phyloP scores from a whole-genome alignment of 202 grass and related monocot genomes.

The Tripidium arundinaceum region DNA sequence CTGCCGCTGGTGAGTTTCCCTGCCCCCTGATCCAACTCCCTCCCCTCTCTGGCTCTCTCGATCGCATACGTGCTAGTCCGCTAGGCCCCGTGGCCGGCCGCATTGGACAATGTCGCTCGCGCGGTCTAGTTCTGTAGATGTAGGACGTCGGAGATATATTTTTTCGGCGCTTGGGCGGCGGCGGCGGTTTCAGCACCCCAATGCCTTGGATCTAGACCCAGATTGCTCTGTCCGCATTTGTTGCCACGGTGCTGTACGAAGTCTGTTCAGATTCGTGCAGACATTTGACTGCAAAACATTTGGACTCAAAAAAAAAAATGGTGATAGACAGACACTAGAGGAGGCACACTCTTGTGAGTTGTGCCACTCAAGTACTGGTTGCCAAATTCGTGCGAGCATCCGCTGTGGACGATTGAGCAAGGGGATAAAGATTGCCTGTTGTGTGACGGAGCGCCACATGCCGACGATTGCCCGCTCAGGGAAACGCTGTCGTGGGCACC shows the following conservation, averaged over 20 bases:
- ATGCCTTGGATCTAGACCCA: slow-evolving; percentile 13
- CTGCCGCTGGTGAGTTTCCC: background rate
- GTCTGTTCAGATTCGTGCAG: background rate
- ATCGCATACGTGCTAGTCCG: background rate
- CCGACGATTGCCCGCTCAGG: background rate
- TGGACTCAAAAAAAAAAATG: background rate
- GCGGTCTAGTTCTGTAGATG: background rate
- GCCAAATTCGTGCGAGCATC: slow-evolving; percentile 12
- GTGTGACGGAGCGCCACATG: slow-evolving; percentile 10
- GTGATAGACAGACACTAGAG: background rate
- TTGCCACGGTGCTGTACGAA: background rate
- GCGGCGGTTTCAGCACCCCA: background rate
- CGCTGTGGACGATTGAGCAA: background rate
- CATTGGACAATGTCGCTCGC: background rate
- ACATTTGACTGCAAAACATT: background rate
- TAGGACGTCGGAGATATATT: background rate
- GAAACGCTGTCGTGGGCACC: background rate
- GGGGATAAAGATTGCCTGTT: background rate
- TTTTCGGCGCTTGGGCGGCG: background rate
- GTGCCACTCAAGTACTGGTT: background rate
- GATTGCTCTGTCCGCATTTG: background rate
- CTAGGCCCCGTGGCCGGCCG: background rate
- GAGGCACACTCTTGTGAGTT: background rate
- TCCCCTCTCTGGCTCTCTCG: background rate
- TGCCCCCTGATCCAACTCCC: background rate